phyloP scores from a whole-genome alignment of 2,329 filamentous ascomycete genomes.

The Plenodomus lindquistii region DNA sequence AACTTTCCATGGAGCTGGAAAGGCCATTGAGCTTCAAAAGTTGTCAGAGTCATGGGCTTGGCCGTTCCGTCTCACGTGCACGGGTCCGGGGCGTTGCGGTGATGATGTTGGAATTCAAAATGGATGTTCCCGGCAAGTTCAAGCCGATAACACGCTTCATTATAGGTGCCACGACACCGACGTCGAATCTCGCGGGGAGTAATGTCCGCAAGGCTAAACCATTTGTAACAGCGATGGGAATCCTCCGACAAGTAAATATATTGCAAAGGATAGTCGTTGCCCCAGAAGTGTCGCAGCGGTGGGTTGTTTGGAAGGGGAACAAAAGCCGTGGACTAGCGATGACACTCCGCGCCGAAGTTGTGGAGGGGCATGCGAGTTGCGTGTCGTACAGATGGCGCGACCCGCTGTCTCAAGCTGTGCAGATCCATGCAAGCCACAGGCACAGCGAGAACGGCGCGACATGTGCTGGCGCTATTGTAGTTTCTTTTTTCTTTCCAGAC shows the following conservation, averaged over 20 bases:
- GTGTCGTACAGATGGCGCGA: constrained; percentile 9
- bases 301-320: background rate
- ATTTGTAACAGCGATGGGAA: background rate
- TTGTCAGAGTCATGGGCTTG: no score
- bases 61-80: no score
- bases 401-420: constrained; percentile 8
- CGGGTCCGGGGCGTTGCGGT: no score
- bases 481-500: no score
- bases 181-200: no score
- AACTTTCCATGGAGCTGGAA: background rate
- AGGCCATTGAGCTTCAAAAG: background rate
- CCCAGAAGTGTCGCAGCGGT: background rate
- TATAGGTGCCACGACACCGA: no score
- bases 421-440: constrained; percentile 4
- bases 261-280: background rate
- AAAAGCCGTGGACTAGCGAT: background rate
- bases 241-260: background rate
- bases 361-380: background rate
- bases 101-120: no score
- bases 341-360: background rate
- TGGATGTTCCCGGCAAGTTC: no score
- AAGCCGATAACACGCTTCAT: no score
- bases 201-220: no score
- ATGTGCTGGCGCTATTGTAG: background rate
- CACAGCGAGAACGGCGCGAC: background rate